These are phyloP conservation scores for Xylaria sp. DNA, from an alignment of 2,329 filamentous ascomycete genomes.

Conservation along the genomic window DNA sequence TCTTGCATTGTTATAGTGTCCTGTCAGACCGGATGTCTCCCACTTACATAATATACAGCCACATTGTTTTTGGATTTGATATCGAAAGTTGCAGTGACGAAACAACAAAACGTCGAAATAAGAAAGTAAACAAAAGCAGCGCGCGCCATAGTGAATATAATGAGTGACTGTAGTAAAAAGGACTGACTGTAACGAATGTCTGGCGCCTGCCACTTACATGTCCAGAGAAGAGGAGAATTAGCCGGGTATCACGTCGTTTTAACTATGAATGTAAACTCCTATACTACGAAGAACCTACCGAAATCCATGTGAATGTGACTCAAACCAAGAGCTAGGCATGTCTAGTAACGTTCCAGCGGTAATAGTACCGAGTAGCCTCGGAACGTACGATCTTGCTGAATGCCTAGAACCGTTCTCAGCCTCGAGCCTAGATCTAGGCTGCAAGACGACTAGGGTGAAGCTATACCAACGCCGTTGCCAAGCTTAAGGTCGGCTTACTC, in stretches of 20 bases:
- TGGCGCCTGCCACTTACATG: constrained; percentile 3
- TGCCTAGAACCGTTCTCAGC: neutral
- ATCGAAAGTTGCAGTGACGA: constrained; percentile 46
- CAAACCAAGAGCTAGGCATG: neutral
- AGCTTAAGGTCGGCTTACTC: constrained; percentile 10
- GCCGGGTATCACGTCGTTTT: constrained; percentile 24
- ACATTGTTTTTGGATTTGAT: constrained; percentile 52
- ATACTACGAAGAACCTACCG: neutral
- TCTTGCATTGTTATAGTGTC: neutral
- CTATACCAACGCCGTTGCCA: constrained; percentile 29
- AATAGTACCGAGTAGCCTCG: neutral
- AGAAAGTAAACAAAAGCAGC: constrained; percentile 32
- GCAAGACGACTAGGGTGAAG: constrained; percentile 13
- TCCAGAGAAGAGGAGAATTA: neutral
- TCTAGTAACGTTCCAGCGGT: constrained; percentile 6
- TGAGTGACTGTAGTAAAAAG: constrained; percentile 22
- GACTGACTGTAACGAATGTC: constrained; percentile 26
- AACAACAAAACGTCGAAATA: constrained; percentile 34
- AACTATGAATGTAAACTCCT: constrained; percentile 8
- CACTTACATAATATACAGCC: constrained; percentile 55
- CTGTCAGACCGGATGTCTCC: constrained; percentile 1
- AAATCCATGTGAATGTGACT: neutral
- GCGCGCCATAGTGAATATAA: constrained; percentile 40
- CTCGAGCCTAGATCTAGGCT: constrained; percentile 1
- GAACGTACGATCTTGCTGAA: constrained; percentile 12